Conservation (phyloP, 1,284 basidiomycete genomes). For the Leccinum fallax region DNA sequence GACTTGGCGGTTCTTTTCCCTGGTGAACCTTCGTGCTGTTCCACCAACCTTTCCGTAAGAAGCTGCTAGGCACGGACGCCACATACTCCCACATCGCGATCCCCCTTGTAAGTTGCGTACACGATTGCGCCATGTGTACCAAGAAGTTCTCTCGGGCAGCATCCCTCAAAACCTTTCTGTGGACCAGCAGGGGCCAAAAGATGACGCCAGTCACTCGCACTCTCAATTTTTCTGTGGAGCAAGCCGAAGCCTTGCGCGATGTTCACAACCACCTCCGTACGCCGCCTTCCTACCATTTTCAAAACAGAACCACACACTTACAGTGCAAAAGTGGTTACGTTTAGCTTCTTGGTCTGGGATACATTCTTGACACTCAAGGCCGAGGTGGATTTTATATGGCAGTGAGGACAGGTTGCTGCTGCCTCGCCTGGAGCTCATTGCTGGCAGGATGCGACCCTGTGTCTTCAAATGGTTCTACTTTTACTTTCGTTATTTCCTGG, state of each 20-base stretch:
- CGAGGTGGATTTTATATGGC: not conserved
- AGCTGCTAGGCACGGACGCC: not conserved
- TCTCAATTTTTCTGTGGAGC: not conserved
- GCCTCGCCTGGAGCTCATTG: not conserved
- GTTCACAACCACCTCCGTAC: slow-evolving; percentile 17
- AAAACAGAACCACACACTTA: not conserved
- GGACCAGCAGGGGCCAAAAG: not conserved
- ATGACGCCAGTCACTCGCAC: not conserved
- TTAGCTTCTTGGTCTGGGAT: slow-evolving; percentile 13
- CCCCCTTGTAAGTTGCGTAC: slow-evolving; percentile 2
- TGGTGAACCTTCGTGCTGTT: not conserved
- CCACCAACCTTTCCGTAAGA: not conserved
- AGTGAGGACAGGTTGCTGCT: not conserved
- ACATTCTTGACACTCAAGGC: not conserved
- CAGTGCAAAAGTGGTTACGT: slow-evolving; percentile 14
- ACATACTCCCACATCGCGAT: not conserved
- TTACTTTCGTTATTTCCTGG: slow-evolving; percentile 21
- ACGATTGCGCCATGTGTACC: not conserved
- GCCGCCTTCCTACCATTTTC: not conserved
- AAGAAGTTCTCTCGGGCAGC: not conserved
- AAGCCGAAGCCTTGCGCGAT: slow-evolving; percentile 1
- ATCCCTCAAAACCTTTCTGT: not conserved
- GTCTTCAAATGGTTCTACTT: slow-evolving; percentile 27
- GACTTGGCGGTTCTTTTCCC: not conserved
- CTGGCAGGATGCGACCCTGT: slow-evolving; percentile 16